A percentile compares a stretch with the other conserved stretches of the same genome.
Conservation (phyloP, 257 asterid genomes). For the Capsicum chinense region DNA sequence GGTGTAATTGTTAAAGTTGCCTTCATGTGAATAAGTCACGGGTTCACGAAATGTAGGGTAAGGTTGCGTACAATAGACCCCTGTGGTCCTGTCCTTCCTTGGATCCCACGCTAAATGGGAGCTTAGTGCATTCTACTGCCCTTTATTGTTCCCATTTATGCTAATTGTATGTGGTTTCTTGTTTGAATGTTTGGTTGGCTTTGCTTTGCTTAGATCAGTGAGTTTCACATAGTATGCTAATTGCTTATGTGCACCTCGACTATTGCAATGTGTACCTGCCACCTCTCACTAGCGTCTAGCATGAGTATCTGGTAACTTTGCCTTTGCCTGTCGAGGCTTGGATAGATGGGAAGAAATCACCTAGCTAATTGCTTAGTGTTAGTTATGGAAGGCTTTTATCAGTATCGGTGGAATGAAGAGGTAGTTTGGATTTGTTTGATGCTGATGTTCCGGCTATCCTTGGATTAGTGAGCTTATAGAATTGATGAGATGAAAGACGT, state of each 20-base stretch:
- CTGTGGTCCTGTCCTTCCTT: no score
- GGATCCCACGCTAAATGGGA: no score
- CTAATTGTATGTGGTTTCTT: conserved; percentile 1
- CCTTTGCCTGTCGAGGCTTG: no score
- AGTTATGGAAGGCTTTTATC: not conserved
- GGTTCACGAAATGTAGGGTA: no score
- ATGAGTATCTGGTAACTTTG: not conserved
- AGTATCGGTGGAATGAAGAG: not conserved
- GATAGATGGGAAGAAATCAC: not conserved
- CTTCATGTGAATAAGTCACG: no score
- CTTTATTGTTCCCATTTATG: not conserved
- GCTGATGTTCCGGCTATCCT: not conserved
- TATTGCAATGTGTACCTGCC: not conserved
- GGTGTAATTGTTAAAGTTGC: no score
- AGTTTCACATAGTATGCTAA: not conserved
- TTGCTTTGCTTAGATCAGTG: not conserved
- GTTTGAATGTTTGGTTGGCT: not conserved
- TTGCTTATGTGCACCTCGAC: not conserved
- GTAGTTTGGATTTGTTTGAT: not conserved
- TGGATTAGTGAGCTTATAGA: not conserved
- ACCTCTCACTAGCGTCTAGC: not conserved
- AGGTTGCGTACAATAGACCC: no score
- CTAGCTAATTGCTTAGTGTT: not conserved
- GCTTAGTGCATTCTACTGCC: no score
- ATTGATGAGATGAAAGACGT: not conserved